Evolutionary conservation across 2,329 filamentous ascomycete genomes (phyloP), one percentile per base, ranked within the genome.

Genomic region (Akanthomyces lecanii): DNA sequence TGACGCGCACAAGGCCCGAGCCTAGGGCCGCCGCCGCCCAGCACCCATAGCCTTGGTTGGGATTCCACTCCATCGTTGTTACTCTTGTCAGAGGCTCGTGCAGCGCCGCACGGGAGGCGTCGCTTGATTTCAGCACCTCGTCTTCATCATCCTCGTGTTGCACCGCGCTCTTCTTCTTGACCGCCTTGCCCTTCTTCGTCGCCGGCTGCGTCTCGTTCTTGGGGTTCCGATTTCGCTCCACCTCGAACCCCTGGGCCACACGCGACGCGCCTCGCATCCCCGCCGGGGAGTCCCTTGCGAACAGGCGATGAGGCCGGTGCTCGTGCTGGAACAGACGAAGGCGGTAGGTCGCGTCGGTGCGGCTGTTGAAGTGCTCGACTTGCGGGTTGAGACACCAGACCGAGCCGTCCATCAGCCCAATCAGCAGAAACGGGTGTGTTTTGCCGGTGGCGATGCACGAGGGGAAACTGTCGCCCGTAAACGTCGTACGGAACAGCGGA

Each of bases 1-100:
- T 84, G 23, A 91, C 78, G 65, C 85, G 81, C 50, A 91, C 78
- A 64, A 91, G 71, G 0, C 89, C 89, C 33, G 86, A 89, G 0
- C 81, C 88, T 80, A 89, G 81, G 0, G 85, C 86, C 4, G 82
- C 83, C 11, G 86, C 86, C 3, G 85, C 86, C 87, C 88, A 89
- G 67, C 82, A 87, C 14, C 86, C 85, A 68, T 81, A 87, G n/a
- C 79, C 76, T 42, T 79, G 71, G 68, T 90, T 90, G 1, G 87
- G 86, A 69, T 90, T 90, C 88, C 88, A 91, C 47, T 82, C 81
- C 28, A 89, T 76, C 1, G 81, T 78, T 5, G 86, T 86, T 66
- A 90, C 77, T 53, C 87, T 81, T 11, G 85, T 88, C 65, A 82
- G 76, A 54, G 88, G 82, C 62, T 90, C 88, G 68, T 87, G 82